Base-by-base conservation (phyloP, 169 alveolate species). In the Cryptosporidium baileyi region DNA sequence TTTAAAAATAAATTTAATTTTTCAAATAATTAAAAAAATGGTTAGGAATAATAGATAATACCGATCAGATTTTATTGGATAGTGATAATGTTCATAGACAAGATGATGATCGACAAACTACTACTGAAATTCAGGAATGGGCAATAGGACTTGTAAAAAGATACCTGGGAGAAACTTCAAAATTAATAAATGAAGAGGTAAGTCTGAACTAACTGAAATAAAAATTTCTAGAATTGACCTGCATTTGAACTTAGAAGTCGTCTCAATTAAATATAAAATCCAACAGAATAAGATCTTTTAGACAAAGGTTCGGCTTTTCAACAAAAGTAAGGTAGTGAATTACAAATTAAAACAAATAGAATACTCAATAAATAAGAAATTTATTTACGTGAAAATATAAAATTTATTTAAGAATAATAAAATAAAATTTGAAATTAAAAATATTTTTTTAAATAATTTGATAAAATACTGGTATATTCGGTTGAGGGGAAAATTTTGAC, bases 121-220 rank as follows among this genome's bases (percentile, higher is more conserved):
- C 85, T 19, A 74, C 74, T 40, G 85, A 74, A 74, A 60, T 74
- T 8, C 85, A 74, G 49, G 85, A 74, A 3, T 74, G 85, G 85
- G 85, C 85, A 52, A 74, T 74, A 22, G 85, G 74, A 15, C 67
- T 74, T 34, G 67, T 74, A 15, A 36, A 38, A 22, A 51, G 67
- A 36, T 74, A 74, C 45, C 6, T 74, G 40, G 67, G 85, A 32
- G 85, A 74, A 38, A 74, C 85, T 6, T 54, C 26, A 26, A 54
- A 34, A 34, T 74, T 74, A 74, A 22, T 74, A 13, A 22, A 60
- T 5, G 54, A 74, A 26, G 85, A 74, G 32, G 85, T 74, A 74
- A 54, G 85, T 74, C 8, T 0, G 54, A 6, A 7, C 13, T 19
- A 1, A 15, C 2, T 52, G 0, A 28, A 19, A 15, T 6, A 24